phyloP scores from a whole-genome alignment of 208 protist species.

The Acanthamoeba culbertsoni region DNA sequence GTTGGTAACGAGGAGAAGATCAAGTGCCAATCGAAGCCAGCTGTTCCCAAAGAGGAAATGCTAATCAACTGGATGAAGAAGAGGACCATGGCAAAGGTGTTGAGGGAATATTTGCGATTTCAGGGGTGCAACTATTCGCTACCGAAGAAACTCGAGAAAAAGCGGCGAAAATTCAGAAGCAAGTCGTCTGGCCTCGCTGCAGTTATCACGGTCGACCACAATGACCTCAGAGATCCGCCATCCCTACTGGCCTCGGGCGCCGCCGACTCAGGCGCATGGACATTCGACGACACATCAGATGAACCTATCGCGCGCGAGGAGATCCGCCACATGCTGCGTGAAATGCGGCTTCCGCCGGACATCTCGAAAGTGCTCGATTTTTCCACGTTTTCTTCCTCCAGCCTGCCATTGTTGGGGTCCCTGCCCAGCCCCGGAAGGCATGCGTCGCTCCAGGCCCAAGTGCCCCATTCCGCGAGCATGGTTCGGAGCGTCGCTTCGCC shows the following conservation, averaged over 20 bases:
- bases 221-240: too few relatives aligned
- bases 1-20: not conserved
- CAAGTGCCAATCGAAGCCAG: not conserved
- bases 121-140: not conserved
- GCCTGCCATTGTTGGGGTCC: too few relatives aligned
- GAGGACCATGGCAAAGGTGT: constrained; percentile 36
- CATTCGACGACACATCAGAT: not conserved
- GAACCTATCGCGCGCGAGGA: not conserved
- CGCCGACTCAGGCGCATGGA: too few relatives aligned
- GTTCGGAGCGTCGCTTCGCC: too few relatives aligned
- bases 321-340: constrained; percentile 15
- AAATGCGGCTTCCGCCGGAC: not conserved
- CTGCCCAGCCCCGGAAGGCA: not conserved
- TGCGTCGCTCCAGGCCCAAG: not conserved
- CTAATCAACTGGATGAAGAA: constrained; percentile 44
- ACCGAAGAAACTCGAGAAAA: not conserved
- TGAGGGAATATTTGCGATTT: not conserved
- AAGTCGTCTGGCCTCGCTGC: not conserved
- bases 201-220: too few relatives aligned
- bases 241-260: not conserved
- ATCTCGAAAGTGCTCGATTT: constrained; percentile 26
- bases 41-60: not conserved
- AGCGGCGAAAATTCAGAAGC: not conserved
- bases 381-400: not conserved
- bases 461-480: not conserved